These are phyloP conservation scores for Venturia asperata DNA, from an alignment of 2,329 filamentous ascomycete genomes.

Conservation along the genomic window DNA sequence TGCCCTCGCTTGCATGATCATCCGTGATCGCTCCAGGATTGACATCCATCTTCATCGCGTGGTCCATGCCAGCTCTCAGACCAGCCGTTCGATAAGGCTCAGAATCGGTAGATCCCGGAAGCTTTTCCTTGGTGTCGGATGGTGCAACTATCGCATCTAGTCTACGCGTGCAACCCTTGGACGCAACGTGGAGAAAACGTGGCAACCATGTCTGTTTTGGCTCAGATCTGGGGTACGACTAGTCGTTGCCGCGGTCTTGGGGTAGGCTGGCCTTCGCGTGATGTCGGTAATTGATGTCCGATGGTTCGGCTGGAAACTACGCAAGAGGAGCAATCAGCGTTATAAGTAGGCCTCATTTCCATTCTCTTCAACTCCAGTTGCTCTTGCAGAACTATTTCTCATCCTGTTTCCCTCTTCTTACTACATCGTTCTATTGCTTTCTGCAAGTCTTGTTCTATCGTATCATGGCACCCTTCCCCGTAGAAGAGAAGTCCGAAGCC, in stretches of 20 bases:
- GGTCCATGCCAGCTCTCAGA: background rate
- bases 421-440: background rate
- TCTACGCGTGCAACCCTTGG: background rate
- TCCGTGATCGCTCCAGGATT: background rate
- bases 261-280: background rate
- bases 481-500: background rate
- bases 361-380: background rate
- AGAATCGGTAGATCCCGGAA: background rate
- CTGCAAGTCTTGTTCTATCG: background rate
- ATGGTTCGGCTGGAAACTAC: background rate
- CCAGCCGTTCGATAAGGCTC: background rate
- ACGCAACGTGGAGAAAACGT: background rate
- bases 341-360: background rate
- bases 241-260: background rate
- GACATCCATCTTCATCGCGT: background rate
- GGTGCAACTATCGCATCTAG: no score
- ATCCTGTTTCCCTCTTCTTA: background rate
- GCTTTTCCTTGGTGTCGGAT: background rate
- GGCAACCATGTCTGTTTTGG: background rate
- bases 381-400: background rate
- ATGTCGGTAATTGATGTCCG: background rate
- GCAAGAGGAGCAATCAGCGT: background rate
- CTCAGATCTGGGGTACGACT: background rate
- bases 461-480: background rate
- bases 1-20: background rate